Conservation (phyloP, 2,329 filamentous ascomycete species). For the Chaetomium strumarium region DNA sequence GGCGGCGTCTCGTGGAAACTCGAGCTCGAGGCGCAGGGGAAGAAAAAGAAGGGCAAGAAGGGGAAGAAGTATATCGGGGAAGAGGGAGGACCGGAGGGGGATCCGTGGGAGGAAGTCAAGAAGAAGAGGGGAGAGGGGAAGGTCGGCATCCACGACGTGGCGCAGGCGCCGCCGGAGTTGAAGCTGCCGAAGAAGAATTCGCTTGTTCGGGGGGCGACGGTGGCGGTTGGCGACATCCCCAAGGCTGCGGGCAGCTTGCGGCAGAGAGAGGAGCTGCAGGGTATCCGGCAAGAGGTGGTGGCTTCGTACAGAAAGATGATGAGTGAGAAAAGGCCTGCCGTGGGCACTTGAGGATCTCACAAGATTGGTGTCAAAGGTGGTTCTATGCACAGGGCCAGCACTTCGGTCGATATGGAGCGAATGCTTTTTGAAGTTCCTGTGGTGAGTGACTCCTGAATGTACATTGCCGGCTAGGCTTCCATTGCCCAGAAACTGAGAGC, state of each 20-base stretch:
- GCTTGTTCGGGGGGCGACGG: slow-evolving; percentile 56
- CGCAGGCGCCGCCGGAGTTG: slow-evolving; percentile 69
- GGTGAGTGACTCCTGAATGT: no score
- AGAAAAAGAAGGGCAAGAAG: slow-evolving; percentile 41
- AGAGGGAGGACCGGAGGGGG: slow-evolving; percentile 48
- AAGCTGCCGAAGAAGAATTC: slow-evolving; percentile 59
- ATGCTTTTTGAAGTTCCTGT: no score
- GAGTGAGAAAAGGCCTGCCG: slow-evolving; percentile 42
- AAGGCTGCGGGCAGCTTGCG: slow-evolving; percentile 64
- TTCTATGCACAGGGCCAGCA: not conserved
- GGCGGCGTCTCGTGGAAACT: slow-evolving; percentile 46
- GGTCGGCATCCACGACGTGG: slow-evolving; percentile 53
- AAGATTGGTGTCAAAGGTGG: not conserved
- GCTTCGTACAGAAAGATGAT: slow-evolving; percentile 68
- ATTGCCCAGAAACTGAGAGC: no score
- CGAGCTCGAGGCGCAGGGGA: slow-evolving; percentile 38
- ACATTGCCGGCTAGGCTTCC: no score
- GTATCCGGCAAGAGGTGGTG: slow-evolving; percentile 63
- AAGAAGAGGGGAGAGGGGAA: slow-evolving; percentile 55
- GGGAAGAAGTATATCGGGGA: slow-evolving; percentile 36
- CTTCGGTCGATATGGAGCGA: no score
- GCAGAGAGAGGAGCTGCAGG: slow-evolving; percentile 66
- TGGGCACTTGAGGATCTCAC: not conserved
- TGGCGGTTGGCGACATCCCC: slow-evolving; percentile 64
- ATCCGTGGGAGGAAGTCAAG: slow-evolving; percentile 71